Evolutionary conservation across 106 monocot species (phyloP).

Genomic region (Dendrobium nobile): DNA sequence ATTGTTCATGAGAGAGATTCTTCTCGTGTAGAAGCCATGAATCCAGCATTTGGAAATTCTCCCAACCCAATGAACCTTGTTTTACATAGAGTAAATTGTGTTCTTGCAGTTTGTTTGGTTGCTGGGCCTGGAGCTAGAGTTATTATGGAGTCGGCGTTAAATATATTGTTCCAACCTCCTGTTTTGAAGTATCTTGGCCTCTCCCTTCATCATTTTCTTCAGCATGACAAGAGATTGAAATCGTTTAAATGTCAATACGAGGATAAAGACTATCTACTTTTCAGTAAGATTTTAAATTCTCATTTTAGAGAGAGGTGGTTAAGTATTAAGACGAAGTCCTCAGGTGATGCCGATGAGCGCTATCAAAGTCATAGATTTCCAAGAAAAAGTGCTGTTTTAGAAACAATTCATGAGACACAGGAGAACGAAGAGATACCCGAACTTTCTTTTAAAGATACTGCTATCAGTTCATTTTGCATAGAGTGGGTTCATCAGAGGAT

Average conservation of each 20-base stretch:
- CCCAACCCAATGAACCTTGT: slow-evolving; percentile 5
- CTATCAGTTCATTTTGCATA: slow-evolving; percentile 26
- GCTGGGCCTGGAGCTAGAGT: slow-evolving; percentile 48
- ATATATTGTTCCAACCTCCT: slow-evolving; percentile 46
- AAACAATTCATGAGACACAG: slow-evolving; percentile 76
- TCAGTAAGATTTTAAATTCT: slow-evolving; percentile 43
- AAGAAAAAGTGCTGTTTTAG: slow-evolving; percentile 26
- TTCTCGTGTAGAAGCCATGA: slow-evolving; percentile 6
- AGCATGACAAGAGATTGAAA: slow-evolving; percentile 18
- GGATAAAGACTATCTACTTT: slow-evolving; percentile 46
- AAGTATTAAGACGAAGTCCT: slow-evolving; percentile 50
- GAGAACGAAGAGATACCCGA: slow-evolving; percentile 23
- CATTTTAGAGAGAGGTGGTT: slow-evolving; percentile 82
- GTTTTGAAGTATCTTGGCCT: slow-evolving; percentile 52
- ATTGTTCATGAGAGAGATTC: slow-evolving; percentile 10
- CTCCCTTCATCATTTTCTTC: slow-evolving; percentile 33
- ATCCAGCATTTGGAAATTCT: slow-evolving; percentile 3
- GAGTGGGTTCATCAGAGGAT: slow-evolving; percentile 88
- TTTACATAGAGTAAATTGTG: slow-evolving; percentile 45
- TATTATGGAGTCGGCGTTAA: slow-evolving; percentile 47
- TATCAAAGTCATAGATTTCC: slow-evolving; percentile 1
- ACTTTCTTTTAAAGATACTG: slow-evolving; percentile 9
- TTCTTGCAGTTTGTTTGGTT: slow-evolving; percentile 57
- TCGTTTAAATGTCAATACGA: slow-evolving; percentile 34
- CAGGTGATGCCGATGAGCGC: slow-evolving; percentile 19